Evolutionary conservation across 1,139 yeast species (phyloP).

Genomic region (Pichia sp.): DNA sequence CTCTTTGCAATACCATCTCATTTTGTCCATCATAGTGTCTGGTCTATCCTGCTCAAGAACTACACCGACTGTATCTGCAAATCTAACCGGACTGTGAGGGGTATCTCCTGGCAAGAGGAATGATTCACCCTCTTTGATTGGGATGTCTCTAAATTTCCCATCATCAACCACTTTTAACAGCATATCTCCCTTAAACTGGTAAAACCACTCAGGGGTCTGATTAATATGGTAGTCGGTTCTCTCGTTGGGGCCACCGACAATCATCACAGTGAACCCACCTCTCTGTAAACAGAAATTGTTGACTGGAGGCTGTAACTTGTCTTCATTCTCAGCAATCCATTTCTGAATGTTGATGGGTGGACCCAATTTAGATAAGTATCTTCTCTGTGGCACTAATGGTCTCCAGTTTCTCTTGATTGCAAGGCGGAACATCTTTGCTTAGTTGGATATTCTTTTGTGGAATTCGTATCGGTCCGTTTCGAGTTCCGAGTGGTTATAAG

Average conservation of each 20-base stretch:
- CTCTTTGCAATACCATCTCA: slow-evolving; percentile 76
- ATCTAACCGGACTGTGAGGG: slow-evolving; percentile 90
- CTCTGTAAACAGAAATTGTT: slow-evolving; percentile 85
- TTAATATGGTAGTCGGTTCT: slow-evolving; percentile 90
- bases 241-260: slow-evolving; percentile 92
- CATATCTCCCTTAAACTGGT: slow-evolving; percentile 83
- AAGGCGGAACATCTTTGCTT: too few species aligned
- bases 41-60: slow-evolving; percentile 97
- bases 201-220: slow-evolving; percentile 92
- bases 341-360: slow-evolving; percentile 67
- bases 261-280: slow-evolving; percentile 91
- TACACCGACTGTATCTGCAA: slow-evolving; percentile 76
- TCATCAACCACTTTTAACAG: slow-evolving; percentile 78
- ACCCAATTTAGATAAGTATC: slow-evolving; percentile 35
- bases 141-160: slow-evolving; percentile 67
- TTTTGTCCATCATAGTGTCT: slow-evolving; percentile 35
- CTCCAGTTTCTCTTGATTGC: too few species aligned
- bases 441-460: neutral
- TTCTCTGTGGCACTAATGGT: too few species aligned
- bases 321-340: slow-evolving; percentile 75
- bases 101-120: slow-evolving; percentile 76
- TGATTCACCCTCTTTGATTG: slow-evolving; percentile 80
- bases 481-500: too few species aligned
- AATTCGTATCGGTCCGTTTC: neutral
- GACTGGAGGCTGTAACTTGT: slow-evolving; percentile 83